Percentiles rank a stretch among this genome's conserved stretches.
These are phyloP conservation scores for Sicyos baderoa DNA, from an alignment of 306 rosid species.

Conservation along the genomic window DNA sequence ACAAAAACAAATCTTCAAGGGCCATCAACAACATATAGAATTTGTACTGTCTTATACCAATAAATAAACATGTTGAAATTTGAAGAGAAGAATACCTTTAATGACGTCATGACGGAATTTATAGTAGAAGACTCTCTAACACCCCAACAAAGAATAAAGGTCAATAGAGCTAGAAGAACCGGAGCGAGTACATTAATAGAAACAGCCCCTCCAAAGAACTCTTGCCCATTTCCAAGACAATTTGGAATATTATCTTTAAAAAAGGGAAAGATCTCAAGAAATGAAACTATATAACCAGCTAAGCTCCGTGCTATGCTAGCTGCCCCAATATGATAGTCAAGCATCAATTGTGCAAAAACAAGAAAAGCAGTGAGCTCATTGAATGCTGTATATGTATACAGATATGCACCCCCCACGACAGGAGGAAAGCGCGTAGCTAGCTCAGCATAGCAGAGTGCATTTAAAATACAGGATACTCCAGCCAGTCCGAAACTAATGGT, in stretches of 20 bases:
- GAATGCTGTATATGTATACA: constrained; percentile 84
- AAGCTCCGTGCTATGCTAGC: constrained; percentile 95
- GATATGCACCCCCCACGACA: constrained; percentile 87
- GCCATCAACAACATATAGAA: not conserved
- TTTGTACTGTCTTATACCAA: not conserved
- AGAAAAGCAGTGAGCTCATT: constrained; percentile 94
- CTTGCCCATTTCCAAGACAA: constrained; percentile 87
- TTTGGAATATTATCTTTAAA: constrained; percentile 66
- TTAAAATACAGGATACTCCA: constrained; percentile 78
- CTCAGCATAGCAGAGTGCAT: constrained; percentile 93
- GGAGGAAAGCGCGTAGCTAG: constrained; percentile 89
- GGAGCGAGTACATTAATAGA: constrained; percentile 89
- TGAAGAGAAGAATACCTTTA: constrained; percentile 50
- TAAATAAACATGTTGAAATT: not conserved
- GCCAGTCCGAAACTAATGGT: constrained; percentile 76
- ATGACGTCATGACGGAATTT: constrained; percentile 73
- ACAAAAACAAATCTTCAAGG: too few relatives aligned
- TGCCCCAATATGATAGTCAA: constrained; percentile 94
- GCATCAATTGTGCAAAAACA: constrained; percentile 83
- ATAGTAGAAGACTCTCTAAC: constrained; percentile 71
- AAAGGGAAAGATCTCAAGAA: constrained; percentile 71
- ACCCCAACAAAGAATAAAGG: constrained; percentile 70
- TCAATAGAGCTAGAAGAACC: constrained; percentile 58
- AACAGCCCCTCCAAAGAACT: constrained; percentile 55
- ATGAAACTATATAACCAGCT: constrained; percentile 62